Percentiles rank a stretch among this genome's conserved stretches.
Evolutionary conservation across 257 asterid species (phyloP).

Genomic region (Solanum sejunctum): DNA sequence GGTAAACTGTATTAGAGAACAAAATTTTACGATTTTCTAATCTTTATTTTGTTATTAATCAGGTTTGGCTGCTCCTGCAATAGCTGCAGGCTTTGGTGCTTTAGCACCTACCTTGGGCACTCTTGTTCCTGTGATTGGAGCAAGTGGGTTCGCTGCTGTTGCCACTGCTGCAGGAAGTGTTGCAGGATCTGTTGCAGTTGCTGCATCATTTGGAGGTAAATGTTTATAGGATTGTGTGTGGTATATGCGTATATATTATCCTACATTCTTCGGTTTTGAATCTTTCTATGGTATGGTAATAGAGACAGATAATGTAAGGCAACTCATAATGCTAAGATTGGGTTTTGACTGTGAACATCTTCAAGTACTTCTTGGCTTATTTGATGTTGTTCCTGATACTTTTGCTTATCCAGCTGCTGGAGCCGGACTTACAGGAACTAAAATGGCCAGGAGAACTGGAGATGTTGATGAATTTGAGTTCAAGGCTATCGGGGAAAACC

Average conservation of each 20-base stretch:
- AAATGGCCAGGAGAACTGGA: slow-evolving; percentile 92
- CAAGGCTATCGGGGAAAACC: slow-evolving; percentile 76
- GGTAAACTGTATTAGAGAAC: background rate
- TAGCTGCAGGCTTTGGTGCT: slow-evolving; percentile 92
- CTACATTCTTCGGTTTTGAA: background rate
- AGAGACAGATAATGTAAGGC: background rate
- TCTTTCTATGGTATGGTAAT: background rate
- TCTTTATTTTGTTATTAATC: background rate
- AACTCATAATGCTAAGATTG: background rate
- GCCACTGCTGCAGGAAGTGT: slow-evolving; percentile 95
- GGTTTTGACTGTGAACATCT: background rate
- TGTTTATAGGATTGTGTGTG: background rate
- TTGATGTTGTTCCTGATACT: background rate
- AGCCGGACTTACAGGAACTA: slow-evolving; percentile 93
- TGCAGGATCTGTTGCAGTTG: slow-evolving; percentile 97
- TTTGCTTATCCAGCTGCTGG: slow-evolving; percentile 67
- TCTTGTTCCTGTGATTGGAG: slow-evolving; percentile 82
- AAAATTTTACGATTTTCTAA: background rate
- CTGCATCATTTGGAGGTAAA: slow-evolving; percentile 93
- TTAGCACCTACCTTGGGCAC: slow-evolving; percentile 89
- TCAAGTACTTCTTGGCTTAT: background rate
- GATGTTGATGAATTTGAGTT: slow-evolving; percentile 94
- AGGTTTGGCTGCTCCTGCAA: slow-evolving; percentile 99
- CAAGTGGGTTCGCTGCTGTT: slow-evolving; percentile 88
- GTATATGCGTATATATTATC: background rate